A percentile compares a stretch with the other conserved stretches of the same genome.
Evolutionary conservation across 352 stramenopile genomes (phyloP).

Genomic region (Globisporangium lucens): DNA sequence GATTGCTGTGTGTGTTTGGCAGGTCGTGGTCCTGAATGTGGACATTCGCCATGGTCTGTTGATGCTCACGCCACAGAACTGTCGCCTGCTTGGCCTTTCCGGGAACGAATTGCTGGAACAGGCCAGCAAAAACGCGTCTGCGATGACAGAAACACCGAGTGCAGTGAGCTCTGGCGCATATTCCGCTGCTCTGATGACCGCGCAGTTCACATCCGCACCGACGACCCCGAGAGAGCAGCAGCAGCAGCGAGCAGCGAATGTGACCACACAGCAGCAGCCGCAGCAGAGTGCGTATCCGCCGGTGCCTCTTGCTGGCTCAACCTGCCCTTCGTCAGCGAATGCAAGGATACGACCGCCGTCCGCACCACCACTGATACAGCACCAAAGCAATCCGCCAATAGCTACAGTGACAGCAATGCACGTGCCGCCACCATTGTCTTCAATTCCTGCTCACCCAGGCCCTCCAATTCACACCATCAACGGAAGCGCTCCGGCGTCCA

Average conservation of each 20-base stretch:
- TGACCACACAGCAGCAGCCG: neutral
- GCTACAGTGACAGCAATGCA: neutral
- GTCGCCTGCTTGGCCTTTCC: conserved; percentile 48
- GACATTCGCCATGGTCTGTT: conserved; percentile 69
- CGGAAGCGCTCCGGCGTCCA: neutral
- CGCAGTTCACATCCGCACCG: conserved; percentile 27
- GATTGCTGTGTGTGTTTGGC: neutral
- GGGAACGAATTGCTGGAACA: conserved; percentile 24
- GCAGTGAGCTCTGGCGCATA: conserved; percentile 35
- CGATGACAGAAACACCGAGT: neutral
- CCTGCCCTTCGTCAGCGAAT: neutral
- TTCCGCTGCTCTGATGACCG: conserved; percentile 50
- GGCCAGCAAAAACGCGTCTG: conserved; percentile 15
- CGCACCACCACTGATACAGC: neutral
- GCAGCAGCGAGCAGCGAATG: conserved; percentile 1
- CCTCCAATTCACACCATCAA: neutral
- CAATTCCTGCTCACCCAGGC: neutral
- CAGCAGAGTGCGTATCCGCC: conserved; percentile 9
- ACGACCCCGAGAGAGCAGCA: neutral
- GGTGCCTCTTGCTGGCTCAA: neutral
- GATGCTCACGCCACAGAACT: conserved; percentile 64
- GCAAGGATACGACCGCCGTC: neutral
- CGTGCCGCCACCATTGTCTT: neutral
- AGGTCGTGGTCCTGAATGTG: conserved; percentile 65
- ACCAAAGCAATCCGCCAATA: neutral